phyloP scores from a whole-genome alignment of 1,284 basidiomycete species.

The Mycosarcoma mackinlayi region DNA sequence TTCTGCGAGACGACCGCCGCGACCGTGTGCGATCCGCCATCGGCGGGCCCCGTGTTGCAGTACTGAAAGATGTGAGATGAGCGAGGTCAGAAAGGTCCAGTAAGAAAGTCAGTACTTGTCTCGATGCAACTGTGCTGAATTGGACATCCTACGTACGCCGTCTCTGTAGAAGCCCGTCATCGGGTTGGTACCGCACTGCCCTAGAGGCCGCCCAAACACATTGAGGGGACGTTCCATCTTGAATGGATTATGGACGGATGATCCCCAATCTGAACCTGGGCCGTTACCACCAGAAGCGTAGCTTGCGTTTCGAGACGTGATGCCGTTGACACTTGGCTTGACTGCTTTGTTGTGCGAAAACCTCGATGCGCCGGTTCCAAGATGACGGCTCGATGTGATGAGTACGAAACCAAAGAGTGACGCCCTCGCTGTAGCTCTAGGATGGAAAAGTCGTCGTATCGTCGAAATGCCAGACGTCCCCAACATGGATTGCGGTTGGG shows the following conservation, averaged over 20 bases:
- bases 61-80: slow-evolving; percentile 8
- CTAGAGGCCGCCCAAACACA: slow-evolving; percentile 45
- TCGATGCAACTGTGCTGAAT: background rate
- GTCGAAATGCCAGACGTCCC: slow-evolving; percentile 3
- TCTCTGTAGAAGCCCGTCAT: slow-evolving; percentile 58
- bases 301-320: slow-evolving; percentile 28
- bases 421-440: slow-evolving; percentile 6
- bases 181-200: slow-evolving; percentile 49
- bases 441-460: background rate
- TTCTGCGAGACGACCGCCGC: slow-evolving; percentile 53
- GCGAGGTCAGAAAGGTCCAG: background rate
- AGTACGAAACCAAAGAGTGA: slow-evolving; percentile 12
- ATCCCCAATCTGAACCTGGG: background rate
- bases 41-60: slow-evolving; percentile 53
- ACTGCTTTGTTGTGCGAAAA: slow-evolving; percentile 22
- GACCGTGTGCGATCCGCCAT: slow-evolving; percentile 53
- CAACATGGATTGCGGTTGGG: slow-evolving; percentile 29
- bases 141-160: slow-evolving; percentile 36
- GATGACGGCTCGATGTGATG: slow-evolving; percentile 2
- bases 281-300: slow-evolving; percentile 18
- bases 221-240: slow-evolving; percentile 55
- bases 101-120: background rate
- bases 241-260: slow-evolving; percentile 25
- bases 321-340: slow-evolving; percentile 11
- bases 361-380: slow-evolving; percentile 1